Percentiles rank a stretch among this genome's conserved stretches.
Evolutionary conservation across 2,329 filamentous ascomycete genomes (phyloP).

Genomic region (Aspergillus ochraceoroseus): DNA sequence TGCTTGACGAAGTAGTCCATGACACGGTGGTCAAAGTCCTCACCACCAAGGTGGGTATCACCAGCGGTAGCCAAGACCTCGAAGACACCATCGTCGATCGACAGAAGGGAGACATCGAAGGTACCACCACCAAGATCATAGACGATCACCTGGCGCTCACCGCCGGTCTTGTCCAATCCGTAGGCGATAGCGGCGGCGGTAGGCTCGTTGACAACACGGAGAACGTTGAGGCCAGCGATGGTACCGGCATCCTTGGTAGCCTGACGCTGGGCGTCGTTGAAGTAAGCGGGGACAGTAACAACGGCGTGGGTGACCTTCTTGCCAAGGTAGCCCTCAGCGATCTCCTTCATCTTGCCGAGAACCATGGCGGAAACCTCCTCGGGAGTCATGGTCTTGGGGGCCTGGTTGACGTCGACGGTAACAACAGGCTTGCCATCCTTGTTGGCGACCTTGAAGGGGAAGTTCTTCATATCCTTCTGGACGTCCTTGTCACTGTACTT

Average conservation of each 20-base stretch:
- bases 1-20: conserved; percentile 94
- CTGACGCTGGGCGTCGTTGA: conserved; percentile 97
- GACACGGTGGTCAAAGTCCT: conserved; percentile 97
- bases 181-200: conserved; percentile 94
- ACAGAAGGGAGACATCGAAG: conserved; percentile 89
- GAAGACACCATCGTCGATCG: conserved; percentile 86
- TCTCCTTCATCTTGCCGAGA: conserved; percentile 63
- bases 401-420: conserved; percentile 58
- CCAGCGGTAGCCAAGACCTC: conserved; percentile 91
- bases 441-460: conserved; percentile 89
- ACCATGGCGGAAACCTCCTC: conserved; percentile 66
- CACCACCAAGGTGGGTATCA: conserved; percentile 96
- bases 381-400: conserved; percentile 59
- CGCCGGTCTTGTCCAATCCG: conserved; percentile 79
- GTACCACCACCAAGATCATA: conserved; percentile 94
- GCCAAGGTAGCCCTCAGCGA: conserved; percentile 58
- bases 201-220: conserved; percentile 94
- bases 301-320: conserved; percentile 61
- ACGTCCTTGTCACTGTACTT: conserved; percentile 81
- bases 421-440: conserved; percentile 88
- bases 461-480: conserved; percentile 93
- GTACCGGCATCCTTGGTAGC: conserved; percentile 91
- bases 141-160: conserved; percentile 83
- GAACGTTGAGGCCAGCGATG: conserved; percentile 89
- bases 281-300: conserved; percentile 93